Conservation (phyloP, 306 rosid genomes). For the Malus sylvestris region DNA sequence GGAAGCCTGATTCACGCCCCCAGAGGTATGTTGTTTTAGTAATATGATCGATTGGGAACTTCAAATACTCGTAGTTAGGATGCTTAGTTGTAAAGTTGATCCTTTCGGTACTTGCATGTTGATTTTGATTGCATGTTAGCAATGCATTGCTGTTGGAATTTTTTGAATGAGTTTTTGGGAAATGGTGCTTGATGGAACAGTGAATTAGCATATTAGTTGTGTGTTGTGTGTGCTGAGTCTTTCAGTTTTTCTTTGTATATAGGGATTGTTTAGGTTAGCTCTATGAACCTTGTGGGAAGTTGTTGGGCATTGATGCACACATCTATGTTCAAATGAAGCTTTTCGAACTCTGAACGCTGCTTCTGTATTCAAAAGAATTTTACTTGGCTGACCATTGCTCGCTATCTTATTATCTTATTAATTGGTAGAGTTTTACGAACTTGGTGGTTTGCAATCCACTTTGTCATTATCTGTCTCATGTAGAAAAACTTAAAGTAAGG, state of each 20-base stretch:
- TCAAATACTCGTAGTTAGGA: not conserved
- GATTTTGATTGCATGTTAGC: not conserved
- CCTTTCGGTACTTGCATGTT: not conserved
- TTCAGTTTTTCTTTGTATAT: not conserved
- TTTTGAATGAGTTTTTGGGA: not conserved
- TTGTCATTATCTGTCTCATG: not conserved
- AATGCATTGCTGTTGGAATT: constrained; percentile 5
- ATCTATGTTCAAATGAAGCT: not conserved
- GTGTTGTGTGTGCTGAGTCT: not conserved
- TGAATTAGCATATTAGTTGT: not conserved
- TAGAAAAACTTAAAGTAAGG: not conserved
- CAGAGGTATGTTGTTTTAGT: constrained; percentile 42
- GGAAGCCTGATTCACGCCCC: constrained; percentile 51
- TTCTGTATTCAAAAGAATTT: not conserved
- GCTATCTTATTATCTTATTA: too few species aligned
- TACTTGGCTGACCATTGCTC: not conserved
- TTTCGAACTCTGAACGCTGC: not conserved
- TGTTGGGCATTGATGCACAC: not conserved
- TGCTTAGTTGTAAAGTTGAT: not conserved
- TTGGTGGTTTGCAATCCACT: not conserved
- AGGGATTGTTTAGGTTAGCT: not conserved
- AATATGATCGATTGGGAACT: not conserved
- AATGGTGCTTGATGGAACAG: not conserved
- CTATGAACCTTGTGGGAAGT: not conserved
- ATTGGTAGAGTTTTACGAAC: not conserved